Evolutionary conservation across 208 protist genomes (phyloP).

Genomic region (Acanthamoeba healyi): DNA sequence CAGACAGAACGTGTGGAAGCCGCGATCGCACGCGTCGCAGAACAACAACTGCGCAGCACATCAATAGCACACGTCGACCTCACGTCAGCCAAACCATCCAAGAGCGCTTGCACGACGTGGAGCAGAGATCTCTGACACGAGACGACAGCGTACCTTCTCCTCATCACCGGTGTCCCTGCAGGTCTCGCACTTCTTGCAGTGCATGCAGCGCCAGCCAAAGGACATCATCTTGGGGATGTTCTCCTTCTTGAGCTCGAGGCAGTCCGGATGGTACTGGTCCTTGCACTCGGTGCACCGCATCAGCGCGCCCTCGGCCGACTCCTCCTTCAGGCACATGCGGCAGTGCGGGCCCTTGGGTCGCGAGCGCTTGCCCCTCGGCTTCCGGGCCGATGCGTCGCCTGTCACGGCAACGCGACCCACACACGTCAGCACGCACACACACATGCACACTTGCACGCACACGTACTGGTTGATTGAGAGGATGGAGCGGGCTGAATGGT

Average conservation of each 20-base stretch:
- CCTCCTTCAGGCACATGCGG: constrained; percentile 32
- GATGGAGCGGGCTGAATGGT: background rate
- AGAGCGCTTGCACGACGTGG: background rate
- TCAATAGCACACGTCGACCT: no score
- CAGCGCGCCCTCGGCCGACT: background rate
- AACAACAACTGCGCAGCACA: constrained; percentile 23
- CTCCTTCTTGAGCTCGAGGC: constrained; percentile 59
- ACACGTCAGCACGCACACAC: background rate
- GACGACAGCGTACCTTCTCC: background rate
- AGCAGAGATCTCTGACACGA: background rate
- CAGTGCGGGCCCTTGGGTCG: constrained; percentile 14
- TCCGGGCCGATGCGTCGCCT: background rate
- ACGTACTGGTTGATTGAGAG: background rate
- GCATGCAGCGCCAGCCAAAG: constrained; percentile 71
- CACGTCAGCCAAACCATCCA: background rate
- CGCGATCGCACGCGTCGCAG: constrained; percentile 60
- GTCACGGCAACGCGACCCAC: background rate
- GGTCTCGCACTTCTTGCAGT: constrained; percentile 71
- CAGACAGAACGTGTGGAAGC: constrained; percentile 68
- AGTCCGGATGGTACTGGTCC: constrained; percentile 58
- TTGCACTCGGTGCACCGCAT: constrained; percentile 57
- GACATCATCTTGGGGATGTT: constrained; percentile 58
- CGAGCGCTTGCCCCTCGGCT: background rate
- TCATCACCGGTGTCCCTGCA: constrained; percentile 59
- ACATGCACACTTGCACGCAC: background rate